These are phyloP conservation scores for Letharia lupina DNA, from an alignment of 495 filamentous ascomycete species.

Conservation along the genomic window DNA sequence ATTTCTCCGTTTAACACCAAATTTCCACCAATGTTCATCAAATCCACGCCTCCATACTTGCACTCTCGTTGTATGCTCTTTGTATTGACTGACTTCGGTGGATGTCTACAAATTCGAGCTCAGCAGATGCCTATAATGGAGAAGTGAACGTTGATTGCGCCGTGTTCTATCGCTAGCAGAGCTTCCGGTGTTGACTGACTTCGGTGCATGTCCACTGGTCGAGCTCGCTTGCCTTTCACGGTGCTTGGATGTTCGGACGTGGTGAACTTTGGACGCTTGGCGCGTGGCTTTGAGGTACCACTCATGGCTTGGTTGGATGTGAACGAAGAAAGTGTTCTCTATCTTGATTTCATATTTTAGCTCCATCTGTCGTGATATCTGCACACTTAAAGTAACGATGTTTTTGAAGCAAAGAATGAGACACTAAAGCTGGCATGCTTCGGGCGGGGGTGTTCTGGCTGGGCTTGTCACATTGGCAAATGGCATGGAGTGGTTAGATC, in stretches of 20 bases:
- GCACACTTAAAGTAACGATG: not conserved
- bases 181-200: conserved; percentile 7
- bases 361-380: not conserved
- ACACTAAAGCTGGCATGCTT: not conserved
- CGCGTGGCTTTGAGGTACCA: not conserved
- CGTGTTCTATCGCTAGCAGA: not conserved
- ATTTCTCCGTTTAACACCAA: not conserved
- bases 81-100: conserved; percentile 21
- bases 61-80: conserved; percentile 7
- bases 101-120: conserved; percentile 19
- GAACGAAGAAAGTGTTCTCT: not conserved
- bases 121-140: not conserved
- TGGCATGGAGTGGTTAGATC: not conserved
- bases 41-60: not conserved
- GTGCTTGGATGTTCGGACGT: not conserved
- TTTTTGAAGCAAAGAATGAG: not conserved
- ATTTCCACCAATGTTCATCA: not conserved
- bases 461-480: not conserved
- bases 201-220: conserved; percentile 6
- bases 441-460: not conserved
- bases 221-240: not conserved
- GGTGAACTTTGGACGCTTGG: not conserved
- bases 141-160: not conserved
- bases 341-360: not conserved
- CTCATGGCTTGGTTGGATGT: not conserved